Evolutionary conservation across 1,139 yeast genomes (phyloP).

Genomic region (Entelexis paramagnoliae): DNA sequence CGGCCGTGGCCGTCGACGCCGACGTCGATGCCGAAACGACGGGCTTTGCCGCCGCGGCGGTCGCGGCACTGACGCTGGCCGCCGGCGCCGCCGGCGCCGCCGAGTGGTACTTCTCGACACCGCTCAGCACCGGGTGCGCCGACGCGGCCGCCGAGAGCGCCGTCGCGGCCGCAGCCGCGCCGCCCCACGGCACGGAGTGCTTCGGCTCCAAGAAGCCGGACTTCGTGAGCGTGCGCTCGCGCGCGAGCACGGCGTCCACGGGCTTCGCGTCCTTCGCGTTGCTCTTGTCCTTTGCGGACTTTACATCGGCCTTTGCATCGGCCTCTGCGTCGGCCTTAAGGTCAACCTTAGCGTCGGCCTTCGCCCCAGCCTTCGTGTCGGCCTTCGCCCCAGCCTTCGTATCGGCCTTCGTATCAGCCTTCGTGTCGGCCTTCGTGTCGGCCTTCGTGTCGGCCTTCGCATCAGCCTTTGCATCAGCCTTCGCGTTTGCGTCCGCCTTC

Average conservation of each 20-base stretch:
- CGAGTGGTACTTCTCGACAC: background rate
- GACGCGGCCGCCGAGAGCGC: background rate
- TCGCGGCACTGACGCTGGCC: too few relatives aligned
- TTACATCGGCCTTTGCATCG: constrained; percentile 6
- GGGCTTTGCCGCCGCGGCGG: too few relatives aligned
- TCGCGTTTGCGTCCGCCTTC: background rate
- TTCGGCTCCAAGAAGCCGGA: background rate
- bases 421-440: background rate
- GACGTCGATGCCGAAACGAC: too few relatives aligned
- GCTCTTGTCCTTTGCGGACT: too few relatives aligned
- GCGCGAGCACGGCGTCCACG: background rate
- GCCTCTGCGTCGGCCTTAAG: background rate
- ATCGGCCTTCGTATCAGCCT: background rate
- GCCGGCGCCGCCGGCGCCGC: too few relatives aligned
- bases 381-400: background rate
- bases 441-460: constrained; percentile 12
- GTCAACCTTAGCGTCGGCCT: constrained; percentile 6
- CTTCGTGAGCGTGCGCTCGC: background rate
- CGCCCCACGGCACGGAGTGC: background rate
- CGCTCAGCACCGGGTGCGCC: background rate
- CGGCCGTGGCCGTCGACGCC: too few relatives aligned
- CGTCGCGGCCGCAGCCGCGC: background rate
- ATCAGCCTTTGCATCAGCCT: constrained; percentile 4
- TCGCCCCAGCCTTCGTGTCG: constrained; percentile 10
- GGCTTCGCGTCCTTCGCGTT: too few relatives aligned